Percentiles rank a stretch among this genome's conserved stretches.
These are phyloP conservation scores for Coemansia sp. DNA, from an alignment of 192 early-diverging fungal species.

Conservation along the genomic window DNA sequence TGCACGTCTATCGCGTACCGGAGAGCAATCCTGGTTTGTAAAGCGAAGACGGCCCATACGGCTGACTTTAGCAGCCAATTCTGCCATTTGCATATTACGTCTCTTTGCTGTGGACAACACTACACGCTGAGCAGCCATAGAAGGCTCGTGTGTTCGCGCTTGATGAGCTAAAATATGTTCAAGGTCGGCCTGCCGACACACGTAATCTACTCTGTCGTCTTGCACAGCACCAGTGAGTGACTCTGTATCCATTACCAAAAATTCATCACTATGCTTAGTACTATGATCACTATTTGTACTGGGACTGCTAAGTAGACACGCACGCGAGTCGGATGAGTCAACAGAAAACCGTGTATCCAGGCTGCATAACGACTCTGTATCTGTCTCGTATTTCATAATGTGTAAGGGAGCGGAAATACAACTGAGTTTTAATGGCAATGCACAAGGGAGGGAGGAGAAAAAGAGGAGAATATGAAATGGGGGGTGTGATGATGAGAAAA, in stretches of 20 bases:
- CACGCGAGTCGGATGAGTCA: conserved; percentile 38
- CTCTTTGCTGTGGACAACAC: conserved; percentile 26
- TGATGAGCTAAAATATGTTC: conserved; percentile 28
- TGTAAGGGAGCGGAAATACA: background rate
- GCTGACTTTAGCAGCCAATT: conserved; percentile 28
- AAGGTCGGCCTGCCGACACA: conserved; percentile 14
- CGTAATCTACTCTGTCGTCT: background rate
- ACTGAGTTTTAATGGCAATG: background rate
- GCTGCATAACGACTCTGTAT: conserved; percentile 22
- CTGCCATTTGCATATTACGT: conserved; percentile 42
- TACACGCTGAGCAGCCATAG: conserved; percentile 36
- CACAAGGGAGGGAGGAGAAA: background rate
- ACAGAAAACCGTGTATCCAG: conserved; percentile 28
- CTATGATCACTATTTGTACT: background rate
- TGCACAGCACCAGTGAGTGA: background rate
- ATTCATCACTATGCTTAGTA: background rate
- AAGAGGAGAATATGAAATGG: background rate
- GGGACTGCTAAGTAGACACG: conserved; percentile 15
- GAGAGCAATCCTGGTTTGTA: conserved; percentile 39
- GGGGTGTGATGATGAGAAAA: background rate
- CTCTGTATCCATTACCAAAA: background rate
- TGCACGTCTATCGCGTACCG: conserved; percentile 16
- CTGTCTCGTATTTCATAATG: conserved; percentile 8
- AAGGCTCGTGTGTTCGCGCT: conserved; percentile 6
- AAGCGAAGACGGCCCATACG: conserved; percentile 45